Base-by-base conservation (phyloP, 2,329 filamentous ascomycete species). In the Trichophyton benhamiae region DNA sequence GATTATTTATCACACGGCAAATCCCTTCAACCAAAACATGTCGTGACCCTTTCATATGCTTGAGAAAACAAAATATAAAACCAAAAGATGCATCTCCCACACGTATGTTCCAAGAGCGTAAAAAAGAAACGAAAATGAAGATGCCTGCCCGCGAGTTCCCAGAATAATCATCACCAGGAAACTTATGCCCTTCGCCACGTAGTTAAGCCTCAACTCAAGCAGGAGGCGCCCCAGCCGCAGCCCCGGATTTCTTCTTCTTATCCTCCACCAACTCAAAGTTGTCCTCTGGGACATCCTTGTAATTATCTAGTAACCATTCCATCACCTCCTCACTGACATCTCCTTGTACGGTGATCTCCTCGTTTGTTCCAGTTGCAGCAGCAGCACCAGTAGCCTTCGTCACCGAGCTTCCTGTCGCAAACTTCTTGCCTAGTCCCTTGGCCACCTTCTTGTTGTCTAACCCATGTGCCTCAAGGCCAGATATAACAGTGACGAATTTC, bases 351-450 rank as follows among this genome's bases (percentile, higher is more conserved):
- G 95, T 95, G 72, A 99, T 97, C 77, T 97, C 94, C 76, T 99
- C 94, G 17, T 57, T 62, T 7, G 57, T 46, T 2, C 65, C 65
- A n/a, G 52, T 33, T 6, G 52, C 52, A 15, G 52, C 52, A 13
- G 88, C 88, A 22, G 89, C 90, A 61, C 85, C 86, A 0, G 90
- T 83, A 1, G 88, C 83, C 78, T 96, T 96, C 7, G 92, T 97
- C 52, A 99, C 94, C 52, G 87, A 91, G 15, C 86, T 87, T 0
- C 94, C 94, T 8, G 94, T 97, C 33, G 94, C 94, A 72, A 99
- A 97, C 77, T 96, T 97, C 83, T 97, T 99, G 65, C 94, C 94
- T 67, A 97, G 86, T 71, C 97, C 94, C 80, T 97, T 97, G 62
- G 91, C 87, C 6, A 95, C 81, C 79, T 96, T 97, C 77, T 99